phyloP scores from a whole-genome alignment of 306 rosid genomes.

The Neltuma alba region DNA sequence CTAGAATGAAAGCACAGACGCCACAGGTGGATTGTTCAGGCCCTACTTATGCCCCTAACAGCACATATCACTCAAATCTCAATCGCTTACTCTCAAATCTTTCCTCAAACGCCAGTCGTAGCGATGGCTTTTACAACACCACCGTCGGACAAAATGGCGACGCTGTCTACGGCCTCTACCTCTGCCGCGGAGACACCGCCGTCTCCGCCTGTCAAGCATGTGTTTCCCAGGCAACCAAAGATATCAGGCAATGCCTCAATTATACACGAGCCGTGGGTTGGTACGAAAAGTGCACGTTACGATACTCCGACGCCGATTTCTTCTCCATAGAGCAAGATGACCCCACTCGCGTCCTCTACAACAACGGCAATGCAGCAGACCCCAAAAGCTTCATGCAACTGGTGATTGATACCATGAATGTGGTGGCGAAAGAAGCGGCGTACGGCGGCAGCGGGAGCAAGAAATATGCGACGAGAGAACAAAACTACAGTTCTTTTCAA shows the following conservation, averaged over 20 bases:
- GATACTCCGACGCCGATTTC: not conserved
- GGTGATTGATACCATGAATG: not conserved
- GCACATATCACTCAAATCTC: constrained; percentile 37
- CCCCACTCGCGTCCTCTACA: not conserved
- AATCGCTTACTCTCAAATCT: constrained; percentile 35
- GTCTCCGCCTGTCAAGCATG: not conserved
- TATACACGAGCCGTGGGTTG: not conserved
- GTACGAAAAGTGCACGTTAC: not conserved
- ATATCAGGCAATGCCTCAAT: constrained; percentile 12
- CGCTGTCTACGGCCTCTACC: constrained; percentile 36
- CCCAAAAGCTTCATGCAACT: not conserved
- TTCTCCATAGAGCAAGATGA: not conserved
- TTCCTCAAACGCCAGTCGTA: constrained; percentile 27
- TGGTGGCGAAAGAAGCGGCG: not conserved
- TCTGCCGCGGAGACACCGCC: constrained; percentile 44
- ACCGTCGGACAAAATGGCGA: not conserved
- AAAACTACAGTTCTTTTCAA: not conserved
- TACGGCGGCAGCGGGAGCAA: not conserved
- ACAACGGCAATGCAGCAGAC: not conserved
- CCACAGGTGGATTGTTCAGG: no score
- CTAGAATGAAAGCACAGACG: no score
- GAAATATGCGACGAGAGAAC: constrained; percentile 30
- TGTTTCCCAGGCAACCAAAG: not conserved
- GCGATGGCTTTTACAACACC: constrained; percentile 28
- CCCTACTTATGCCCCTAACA: constrained; percentile 13